Evolutionary conservation across 371 early-diverging fungal species (phyloP).

Genomic region (Dichotomocladium elegans): DNA sequence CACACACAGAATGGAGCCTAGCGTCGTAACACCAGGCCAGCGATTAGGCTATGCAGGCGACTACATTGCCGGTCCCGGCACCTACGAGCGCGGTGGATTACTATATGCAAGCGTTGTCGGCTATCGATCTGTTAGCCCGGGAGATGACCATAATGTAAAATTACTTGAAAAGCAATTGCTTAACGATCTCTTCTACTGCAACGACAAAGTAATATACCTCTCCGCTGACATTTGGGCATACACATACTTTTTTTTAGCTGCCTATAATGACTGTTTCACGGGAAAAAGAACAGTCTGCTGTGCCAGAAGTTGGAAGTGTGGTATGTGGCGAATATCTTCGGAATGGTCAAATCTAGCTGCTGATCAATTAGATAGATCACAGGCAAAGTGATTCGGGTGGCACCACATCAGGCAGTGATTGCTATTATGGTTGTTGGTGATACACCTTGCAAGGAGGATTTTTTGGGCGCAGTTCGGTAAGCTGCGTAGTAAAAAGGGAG

Average conservation of each 20-base stretch:
- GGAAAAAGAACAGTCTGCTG: slow-evolving; percentile 66
- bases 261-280: slow-evolving; percentile 63
- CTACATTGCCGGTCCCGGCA: slow-evolving; percentile 69
- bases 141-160: slow-evolving; percentile 36
- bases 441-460: slow-evolving; percentile 85
- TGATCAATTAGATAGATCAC: too few relatives aligned
- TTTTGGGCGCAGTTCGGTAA: slow-evolving; percentile 86
- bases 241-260: slow-evolving; percentile 19
- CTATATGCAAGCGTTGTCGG: slow-evolving; percentile 85
- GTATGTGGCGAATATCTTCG: too few relatives aligned
- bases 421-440: slow-evolving; percentile 87
- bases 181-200: too few relatives aligned
- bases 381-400: slow-evolving; percentile 84
- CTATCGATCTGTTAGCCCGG: slow-evolving; percentile 34
- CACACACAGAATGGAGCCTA: slow-evolving; percentile 8
- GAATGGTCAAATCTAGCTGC: too few relatives aligned
- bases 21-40: slow-evolving; percentile 77
- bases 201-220: too few relatives aligned
- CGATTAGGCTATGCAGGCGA: slow-evolving; percentile 75
- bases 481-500: background rate
- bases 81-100: slow-evolving; percentile 73
- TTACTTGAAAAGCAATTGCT: background rate
- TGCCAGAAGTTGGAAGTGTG: slow-evolving; percentile 82
- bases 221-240: too few relatives aligned
- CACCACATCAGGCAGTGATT: slow-evolving; percentile 79